A percentile compares a stretch with the other conserved stretches of the same genome.
Evolutionary conservation across 2,329 filamentous ascomycete species (phyloP).

Genomic region (Penicillium sclerotiorum): DNA sequence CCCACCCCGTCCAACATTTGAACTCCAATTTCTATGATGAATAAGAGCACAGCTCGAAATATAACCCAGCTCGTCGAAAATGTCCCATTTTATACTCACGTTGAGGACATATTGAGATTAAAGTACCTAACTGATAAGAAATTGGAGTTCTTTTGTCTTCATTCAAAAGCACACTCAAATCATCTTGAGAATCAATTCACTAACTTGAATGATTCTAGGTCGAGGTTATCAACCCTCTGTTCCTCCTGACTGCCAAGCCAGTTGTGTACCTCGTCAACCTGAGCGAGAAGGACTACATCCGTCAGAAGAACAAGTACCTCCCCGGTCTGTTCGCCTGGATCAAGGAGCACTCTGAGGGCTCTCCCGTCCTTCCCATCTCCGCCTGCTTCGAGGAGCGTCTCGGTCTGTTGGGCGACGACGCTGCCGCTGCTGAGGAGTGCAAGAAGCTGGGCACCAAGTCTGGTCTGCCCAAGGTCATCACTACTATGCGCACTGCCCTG

Average conservation of each 20-base stretch:
- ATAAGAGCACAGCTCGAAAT: constrained; percentile 95
- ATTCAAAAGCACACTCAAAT: constrained; percentile 11
- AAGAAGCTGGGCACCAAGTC: constrained; percentile 87
- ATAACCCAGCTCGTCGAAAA: constrained; percentile 99
- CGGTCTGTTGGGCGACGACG: constrained; percentile 76
- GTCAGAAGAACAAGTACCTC: constrained; percentile 99
- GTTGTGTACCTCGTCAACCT: constrained; percentile 97
- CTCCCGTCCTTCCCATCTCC: constrained; percentile 91
- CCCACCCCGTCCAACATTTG: background rate
- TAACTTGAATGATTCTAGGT: constrained; percentile 61
- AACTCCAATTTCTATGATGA: constrained; percentile 72
- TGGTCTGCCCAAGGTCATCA: constrained; percentile 85
- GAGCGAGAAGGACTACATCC: constrained; percentile 93
- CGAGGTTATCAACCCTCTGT: constrained; percentile 94
- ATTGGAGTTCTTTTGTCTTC: constrained; percentile 41
- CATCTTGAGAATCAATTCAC: constrained; percentile 20
- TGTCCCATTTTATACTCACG: constrained; percentile 69
- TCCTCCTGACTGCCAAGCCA: constrained; percentile 93
- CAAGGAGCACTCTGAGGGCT: constrained; percentile 82
- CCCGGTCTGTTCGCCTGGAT: constrained; percentile 93
- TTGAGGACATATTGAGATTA: constrained; percentile 86
- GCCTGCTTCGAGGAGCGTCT: constrained; percentile 92
- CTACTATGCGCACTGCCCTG: constrained; percentile 88
- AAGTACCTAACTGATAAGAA: constrained; percentile 64
- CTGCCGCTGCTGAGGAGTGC: constrained; percentile 78